Evolutionary conservation across 495 filamentous ascomycete species (phyloP).

Genomic region (Hyaloscypha variabilis): DNA sequence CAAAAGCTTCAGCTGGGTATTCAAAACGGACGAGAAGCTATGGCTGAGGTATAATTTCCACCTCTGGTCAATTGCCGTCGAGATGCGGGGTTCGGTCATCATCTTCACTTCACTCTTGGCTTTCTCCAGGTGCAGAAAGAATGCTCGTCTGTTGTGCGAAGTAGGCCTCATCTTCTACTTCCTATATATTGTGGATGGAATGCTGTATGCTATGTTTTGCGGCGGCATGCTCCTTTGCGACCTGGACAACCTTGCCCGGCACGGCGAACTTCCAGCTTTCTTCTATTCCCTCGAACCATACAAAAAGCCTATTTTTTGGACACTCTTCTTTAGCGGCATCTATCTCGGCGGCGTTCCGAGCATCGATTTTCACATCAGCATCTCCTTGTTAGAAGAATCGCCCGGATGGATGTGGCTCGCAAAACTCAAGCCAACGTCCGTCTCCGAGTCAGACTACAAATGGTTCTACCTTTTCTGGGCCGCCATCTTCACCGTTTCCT

Average conservation of each 20-base stretch:
- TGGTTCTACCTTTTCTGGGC: slow-evolving; percentile 57
- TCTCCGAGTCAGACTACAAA: slow-evolving; percentile 46
- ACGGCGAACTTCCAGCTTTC: slow-evolving; percentile 42
- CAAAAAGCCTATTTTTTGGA: slow-evolving; percentile 46
- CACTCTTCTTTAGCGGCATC: slow-evolving; percentile 43
- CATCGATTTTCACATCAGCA: slow-evolving; percentile 33
- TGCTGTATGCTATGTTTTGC: slow-evolving; percentile 45
- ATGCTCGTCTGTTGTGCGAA: slow-evolving; percentile 47
- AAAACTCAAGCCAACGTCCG: slow-evolving; percentile 49
- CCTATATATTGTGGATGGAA: slow-evolving; percentile 51
- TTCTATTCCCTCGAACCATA: slow-evolving; percentile 38
- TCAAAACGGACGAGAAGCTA: slow-evolving; percentile 47
- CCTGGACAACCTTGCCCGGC: slow-evolving; percentile 44
- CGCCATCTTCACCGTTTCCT: slow-evolving; percentile 55
- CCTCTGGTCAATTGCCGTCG: slow-evolving; percentile 72
- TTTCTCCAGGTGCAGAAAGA: slow-evolving; percentile 48
- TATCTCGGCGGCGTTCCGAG: slow-evolving; percentile 51
- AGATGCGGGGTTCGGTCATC: slow-evolving; percentile 64
- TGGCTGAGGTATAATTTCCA: slow-evolving; percentile 62
- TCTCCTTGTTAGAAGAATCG: slow-evolving; percentile 34
- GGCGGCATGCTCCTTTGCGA: slow-evolving; percentile 51
- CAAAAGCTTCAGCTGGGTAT: slow-evolving; percentile 63
- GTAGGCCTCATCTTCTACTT: slow-evolving; percentile 52
- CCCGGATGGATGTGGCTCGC: slow-evolving; percentile 49
- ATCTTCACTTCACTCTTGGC: slow-evolving; percentile 61